A percentile compares a stretch with the other conserved stretches of the same genome.
phyloP scores from a whole-genome alignment of 2,329 filamentous ascomycete species.

The Diaporthe destruens region DNA sequence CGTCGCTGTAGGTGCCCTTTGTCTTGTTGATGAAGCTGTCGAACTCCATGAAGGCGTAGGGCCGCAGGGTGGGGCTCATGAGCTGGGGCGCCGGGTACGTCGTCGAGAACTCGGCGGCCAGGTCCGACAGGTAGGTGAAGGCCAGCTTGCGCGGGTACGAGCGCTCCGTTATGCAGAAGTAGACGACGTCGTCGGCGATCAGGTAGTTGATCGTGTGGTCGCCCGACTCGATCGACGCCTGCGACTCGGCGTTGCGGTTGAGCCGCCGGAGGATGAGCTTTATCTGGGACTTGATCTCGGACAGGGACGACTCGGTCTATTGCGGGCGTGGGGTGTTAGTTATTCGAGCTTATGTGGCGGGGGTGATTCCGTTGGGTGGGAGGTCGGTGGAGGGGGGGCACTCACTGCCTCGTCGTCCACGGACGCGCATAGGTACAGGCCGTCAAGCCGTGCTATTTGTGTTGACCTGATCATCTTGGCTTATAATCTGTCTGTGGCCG shows the following conservation, averaged over 20 bases:
- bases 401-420: constrained; percentile 87
- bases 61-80: constrained; percentile 79
- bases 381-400: constrained; percentile 36
- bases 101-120: constrained; percentile 89
- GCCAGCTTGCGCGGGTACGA: constrained; percentile 98
- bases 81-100: constrained; percentile 83
- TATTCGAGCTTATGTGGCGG: not conserved
- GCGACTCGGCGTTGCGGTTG: constrained; percentile 87
- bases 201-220: constrained; percentile 88
- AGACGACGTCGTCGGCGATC: constrained; percentile 85
- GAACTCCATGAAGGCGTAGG: constrained; percentile 98
- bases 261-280: constrained; percentile 91
- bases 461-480: constrained; percentile 86
- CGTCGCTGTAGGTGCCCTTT: constrained; percentile 93
- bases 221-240: constrained; percentile 91
- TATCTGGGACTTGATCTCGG: constrained; percentile 90
- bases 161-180: constrained; percentile 92
- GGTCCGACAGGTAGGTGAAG: constrained; percentile 96
- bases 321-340: not conserved
- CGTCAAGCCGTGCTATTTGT: constrained; percentile 93
- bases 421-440: constrained; percentile 93
- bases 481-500: not conserved
- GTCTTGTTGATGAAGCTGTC: constrained; percentile 96
- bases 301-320: constrained; percentile 78
- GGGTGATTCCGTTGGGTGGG: constrained; percentile 26